Base-by-base conservation (phyloP, 768 basidiomycete genomes). In the Terana coerulea region DNA sequence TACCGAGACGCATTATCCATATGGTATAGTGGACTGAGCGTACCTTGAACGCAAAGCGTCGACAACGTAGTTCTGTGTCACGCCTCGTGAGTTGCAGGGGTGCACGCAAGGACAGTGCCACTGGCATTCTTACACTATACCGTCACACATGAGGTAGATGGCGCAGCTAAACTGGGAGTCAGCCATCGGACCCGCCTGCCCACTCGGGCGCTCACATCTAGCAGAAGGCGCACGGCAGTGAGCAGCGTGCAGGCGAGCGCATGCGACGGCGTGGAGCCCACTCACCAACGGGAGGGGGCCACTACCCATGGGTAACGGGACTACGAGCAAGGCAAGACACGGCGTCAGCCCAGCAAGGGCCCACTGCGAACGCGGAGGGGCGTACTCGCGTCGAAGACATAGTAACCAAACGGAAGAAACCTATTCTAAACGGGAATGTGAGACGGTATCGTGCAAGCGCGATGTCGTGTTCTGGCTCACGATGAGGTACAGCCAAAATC, bases 131-230 rank as follows among this genome's bases (percentile, higher is more conserved):
- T 47, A 52, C 51, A 53, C 47, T 11, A 48, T 42, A n/a, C 25
- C 45, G 42, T 53, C 52, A 21, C 45, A 42, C 37, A 53, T 47
- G 3, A 53, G 37, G 29, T 53, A 53, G 19, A 53, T 40, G 12
- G 45, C 47, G 34, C 52, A 53, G 11, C 52, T 53, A 25, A 3
- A 17, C 10, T 22, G 17, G 2, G 5, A 5, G 15, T 39, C 15
- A 19, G 34, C 8, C 34, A 8, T 35, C 8, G 8, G 34, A 33
- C 15, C 8, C 8, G 15, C 15, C 31, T 15, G 15, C 9, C 9
- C 8, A 33, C 9, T 33, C 31, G 31, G 15, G 31, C 2, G n/a
- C 37, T 11, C 3, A 39, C 37, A 39, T 39, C 37, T 39, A 22
- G 17, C 7, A 37, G 21, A n/a, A n/a, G n/a, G n/a, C n/a, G n/a